Evolutionary conservation across 768 basidiomycete genomes (phyloP).

Genomic region (Lactarius hengduanensis): DNA sequence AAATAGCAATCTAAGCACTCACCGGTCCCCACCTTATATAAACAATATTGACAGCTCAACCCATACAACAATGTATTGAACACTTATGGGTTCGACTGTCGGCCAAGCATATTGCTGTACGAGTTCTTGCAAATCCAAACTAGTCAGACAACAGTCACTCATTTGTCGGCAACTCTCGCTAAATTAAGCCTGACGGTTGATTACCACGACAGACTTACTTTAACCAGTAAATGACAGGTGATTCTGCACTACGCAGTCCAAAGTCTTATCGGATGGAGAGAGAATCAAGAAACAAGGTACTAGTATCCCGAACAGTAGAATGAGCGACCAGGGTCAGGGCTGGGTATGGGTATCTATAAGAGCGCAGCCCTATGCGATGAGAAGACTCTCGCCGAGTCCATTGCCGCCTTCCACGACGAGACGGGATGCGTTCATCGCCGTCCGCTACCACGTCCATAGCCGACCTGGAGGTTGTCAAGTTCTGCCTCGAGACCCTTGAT

Average conservation of each 20-base stretch:
- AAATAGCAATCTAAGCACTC: neutral
- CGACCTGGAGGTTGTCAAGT: constrained; percentile 84
- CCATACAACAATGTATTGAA: no score
- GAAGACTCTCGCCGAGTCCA: constrained; percentile 9
- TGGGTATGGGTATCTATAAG: constrained; percentile 25
- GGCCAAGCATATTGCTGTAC: no score
- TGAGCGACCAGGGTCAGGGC: constrained; percentile 12
- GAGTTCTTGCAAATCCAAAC: no score
- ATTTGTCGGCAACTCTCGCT: neutral
- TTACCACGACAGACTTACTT: neutral
- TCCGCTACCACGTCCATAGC: constrained; percentile 72
- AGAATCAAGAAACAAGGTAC: constrained; percentile 8
- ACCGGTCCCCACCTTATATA: no score
- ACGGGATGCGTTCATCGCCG: constrained; percentile 46
- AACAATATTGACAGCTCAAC: no score
- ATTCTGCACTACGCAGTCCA: constrained; percentile 9
- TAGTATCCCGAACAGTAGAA: constrained; percentile 12
- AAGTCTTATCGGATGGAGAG: neutral
- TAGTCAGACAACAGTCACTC: no score
- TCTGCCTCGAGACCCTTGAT: constrained; percentile 92
- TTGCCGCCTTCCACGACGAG: neutral
- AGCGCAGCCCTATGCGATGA: neutral
- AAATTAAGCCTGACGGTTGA: neutral
- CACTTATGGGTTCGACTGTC: no score
- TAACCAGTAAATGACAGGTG: neutral